These are phyloP conservation scores for Mortierella sp. DNA, from an alignment of 371 early-diverging fungal genomes.

Conservation along the genomic window DNA sequence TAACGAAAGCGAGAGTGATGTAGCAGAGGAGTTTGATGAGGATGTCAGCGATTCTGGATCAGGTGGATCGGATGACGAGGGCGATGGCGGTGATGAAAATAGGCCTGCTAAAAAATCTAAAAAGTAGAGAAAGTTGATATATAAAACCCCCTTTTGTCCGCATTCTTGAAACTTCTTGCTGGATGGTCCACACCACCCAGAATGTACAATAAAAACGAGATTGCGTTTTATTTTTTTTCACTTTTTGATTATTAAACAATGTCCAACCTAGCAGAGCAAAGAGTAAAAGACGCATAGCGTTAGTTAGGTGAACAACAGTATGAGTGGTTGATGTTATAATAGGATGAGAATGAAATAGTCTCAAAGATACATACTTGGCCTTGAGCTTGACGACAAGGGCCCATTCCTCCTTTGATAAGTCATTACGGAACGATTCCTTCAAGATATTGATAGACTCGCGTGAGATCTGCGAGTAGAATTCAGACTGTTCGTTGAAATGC, in stretches of 20 bases:
- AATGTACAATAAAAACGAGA: constrained; percentile 4
- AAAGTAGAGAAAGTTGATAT: constrained; percentile 2
- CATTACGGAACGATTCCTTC: constrained; percentile 97
- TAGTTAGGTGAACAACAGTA: neutral
- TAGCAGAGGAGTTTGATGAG: constrained; percentile 92
- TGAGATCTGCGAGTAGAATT: constrained; percentile 85
- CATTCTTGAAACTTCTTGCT: neutral
- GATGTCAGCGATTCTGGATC: constrained; percentile 65
- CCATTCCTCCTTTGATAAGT: constrained; percentile 97
- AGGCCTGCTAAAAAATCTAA: constrained; percentile 47
- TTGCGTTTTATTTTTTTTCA: constrained; percentile 7
- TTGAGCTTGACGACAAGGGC: constrained; percentile 87
- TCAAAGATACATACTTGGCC: constrained; percentile 49
- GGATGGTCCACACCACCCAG: too few relatives aligned
- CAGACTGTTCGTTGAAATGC: constrained; percentile 94
- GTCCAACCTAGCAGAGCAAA: constrained; percentile 28
- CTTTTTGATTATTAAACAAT: constrained; percentile 34
- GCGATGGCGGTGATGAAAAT: constrained; percentile 32
- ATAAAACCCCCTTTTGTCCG: neutral
- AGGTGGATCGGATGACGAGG: constrained; percentile 57
- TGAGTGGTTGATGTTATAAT: neutral
- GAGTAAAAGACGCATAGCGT: neutral
- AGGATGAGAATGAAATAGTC: neutral
- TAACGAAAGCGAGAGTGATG: constrained; percentile 85
- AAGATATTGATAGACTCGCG: constrained; percentile 97